Evolutionary conservation across 106 monocot genomes (phyloP), one percentile per base, ranked within the genome.

Genomic region (Narthecium ossifragum): DNA sequence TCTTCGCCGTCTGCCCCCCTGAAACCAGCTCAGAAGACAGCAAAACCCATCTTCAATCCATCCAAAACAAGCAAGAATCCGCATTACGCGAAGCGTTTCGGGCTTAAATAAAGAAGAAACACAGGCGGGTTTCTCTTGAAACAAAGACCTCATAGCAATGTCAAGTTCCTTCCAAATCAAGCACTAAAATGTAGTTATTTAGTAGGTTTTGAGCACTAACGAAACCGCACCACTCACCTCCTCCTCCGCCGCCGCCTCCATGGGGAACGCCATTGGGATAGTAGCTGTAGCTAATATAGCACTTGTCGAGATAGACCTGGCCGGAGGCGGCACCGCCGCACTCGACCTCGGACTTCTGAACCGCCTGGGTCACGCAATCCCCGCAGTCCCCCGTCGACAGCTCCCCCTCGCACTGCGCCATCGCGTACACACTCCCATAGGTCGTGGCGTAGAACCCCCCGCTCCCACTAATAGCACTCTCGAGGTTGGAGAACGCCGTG

Each of bases 371-470:
- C 4, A 88, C 82, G 60, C 98, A 99, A 48, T 84, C 72, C 11
- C 74, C 76, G 57, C 98, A 91, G 62, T 99, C 98, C 2, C 71
- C 63, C 0, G 63, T 54, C 36, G 87, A 87, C 34, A 99, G 70
- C 37, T 91, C 98, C 46, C 91, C 91, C 60, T 99, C 82, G 65
- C 98, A 99, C 67, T 99, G 98, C 13, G 91, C 91, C 91, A 99
- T 80, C 25, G 86, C 82, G 61, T 87, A 99, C 27, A 91, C 87
- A 17, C 66, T 57, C 37, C 64, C 72, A 64, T 79, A 99, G 55
- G 71, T 81, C 6, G 96, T 84, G 18, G 81, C 83, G 61, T 81
- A 86, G 73, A 90, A 99, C 36, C 87, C 81, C 17, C 40, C 72
- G 46, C 70, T 67, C 29, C 63, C 43, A 3, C 51, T 57, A 20